Evolutionary conservation across 306 rosid genomes (phyloP).

Genomic region (Citrullus colocynthis): DNA sequence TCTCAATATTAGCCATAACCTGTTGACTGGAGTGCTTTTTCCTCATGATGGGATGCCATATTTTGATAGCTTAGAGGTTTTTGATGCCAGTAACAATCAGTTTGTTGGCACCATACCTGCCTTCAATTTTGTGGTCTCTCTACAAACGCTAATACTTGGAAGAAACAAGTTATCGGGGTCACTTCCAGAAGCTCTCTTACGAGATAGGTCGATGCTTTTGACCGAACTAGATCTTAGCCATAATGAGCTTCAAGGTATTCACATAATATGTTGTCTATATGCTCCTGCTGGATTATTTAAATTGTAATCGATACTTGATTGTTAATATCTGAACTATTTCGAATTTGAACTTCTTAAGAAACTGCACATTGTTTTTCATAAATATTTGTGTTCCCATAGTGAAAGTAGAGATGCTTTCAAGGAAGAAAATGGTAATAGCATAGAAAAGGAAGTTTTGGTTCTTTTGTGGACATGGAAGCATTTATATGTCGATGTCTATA

Average conservation of each 20-base stretch:
- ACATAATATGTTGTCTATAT: neutral
- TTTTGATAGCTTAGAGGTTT: constrained; percentile 67
- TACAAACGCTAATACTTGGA: constrained; percentile 47
- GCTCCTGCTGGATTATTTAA: neutral
- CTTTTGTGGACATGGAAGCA: neutral
- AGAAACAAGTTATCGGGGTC: constrained; percentile 51
- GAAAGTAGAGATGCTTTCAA: neutral
- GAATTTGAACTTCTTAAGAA: neutral
- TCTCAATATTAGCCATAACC: constrained; percentile 55
- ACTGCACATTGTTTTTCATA: neutral
- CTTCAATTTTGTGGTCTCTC: constrained; percentile 58
- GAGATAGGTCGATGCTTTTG: constrained; percentile 62
- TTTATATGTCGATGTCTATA: neutral
- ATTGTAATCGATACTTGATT: neutral
- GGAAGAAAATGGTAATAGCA: neutral
- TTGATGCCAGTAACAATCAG: constrained; percentile 63
- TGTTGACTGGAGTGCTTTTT: constrained; percentile 56
- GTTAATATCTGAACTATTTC: neutral
- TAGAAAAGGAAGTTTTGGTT: neutral
- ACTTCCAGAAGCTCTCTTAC: constrained; percentile 49
- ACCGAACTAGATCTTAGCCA: constrained; percentile 70
- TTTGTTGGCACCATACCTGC: constrained; percentile 52
- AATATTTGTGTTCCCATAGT: neutral
- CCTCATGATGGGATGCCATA: constrained; percentile 73
- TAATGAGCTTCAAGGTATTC: constrained; percentile 57